These are phyloP conservation scores for Lachancea sp. DNA, from an alignment of 805 yeast genomes.

Conservation along the genomic window DNA sequence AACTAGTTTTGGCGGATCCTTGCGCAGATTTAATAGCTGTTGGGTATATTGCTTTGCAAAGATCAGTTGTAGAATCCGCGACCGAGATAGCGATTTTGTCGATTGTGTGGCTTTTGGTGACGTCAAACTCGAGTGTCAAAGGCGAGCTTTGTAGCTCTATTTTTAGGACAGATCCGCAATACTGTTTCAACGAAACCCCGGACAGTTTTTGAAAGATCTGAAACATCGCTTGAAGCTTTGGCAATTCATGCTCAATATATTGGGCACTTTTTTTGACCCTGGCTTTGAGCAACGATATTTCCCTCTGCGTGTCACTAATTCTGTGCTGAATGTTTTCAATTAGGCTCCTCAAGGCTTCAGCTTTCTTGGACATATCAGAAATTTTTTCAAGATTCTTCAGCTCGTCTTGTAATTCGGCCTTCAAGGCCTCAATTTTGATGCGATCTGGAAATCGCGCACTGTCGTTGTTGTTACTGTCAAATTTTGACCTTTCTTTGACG, in stretches of 20 bases:
- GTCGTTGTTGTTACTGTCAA: conserved; percentile 1
- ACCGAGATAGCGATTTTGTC: background rate
- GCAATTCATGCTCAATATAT: conserved; percentile 12
- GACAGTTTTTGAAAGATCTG: conserved; percentile 13
- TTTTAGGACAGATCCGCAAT: background rate
- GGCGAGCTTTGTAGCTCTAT: background rate
- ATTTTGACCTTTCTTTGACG: conserved; percentile 13
- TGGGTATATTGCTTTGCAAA: background rate
- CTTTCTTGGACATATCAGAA: background rate
- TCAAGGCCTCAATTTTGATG: conserved; percentile 6
- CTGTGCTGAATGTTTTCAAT: background rate
- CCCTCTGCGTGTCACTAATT: conserved; percentile 8
- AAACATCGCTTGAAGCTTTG: conserved; percentile 10
- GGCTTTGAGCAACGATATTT: conserved; percentile 9
- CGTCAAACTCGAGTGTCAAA: background rate
- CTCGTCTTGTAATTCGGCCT: conserved; percentile 5
- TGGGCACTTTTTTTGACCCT: conserved; percentile 2
- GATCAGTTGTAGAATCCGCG: background rate
- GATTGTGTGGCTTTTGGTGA: background rate
- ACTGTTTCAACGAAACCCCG: conserved; percentile 7
- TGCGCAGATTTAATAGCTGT: conserved; percentile 1
- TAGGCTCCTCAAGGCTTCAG: background rate
- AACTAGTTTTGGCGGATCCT: background rate
- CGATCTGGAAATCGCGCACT: conserved; percentile 1
- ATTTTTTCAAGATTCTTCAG: conserved; percentile 3